Conservation (phyloP, 1,139 yeast species). For the Scheffersomyces cryptocercus region DNA sequence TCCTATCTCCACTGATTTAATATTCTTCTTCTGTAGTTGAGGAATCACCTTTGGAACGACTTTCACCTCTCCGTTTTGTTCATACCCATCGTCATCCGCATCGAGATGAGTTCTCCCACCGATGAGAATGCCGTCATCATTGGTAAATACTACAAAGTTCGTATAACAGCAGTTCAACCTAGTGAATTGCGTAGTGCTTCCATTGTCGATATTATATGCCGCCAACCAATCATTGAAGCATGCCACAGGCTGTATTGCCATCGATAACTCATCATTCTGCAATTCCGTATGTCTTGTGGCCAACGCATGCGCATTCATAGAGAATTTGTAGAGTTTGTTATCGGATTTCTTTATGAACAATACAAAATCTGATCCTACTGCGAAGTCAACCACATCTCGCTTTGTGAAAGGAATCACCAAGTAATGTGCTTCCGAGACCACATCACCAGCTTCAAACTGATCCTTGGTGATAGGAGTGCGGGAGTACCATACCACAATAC, state of each 20-base stretch:
- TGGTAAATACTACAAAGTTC: conserved; percentile 55
- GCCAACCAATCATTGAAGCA: conserved; percentile 34
- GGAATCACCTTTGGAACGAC: conserved; percentile 29
- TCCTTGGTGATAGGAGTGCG: conserved; percentile 36
- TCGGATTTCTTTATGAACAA: conserved; percentile 45
- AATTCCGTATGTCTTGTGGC: conserved; percentile 4
- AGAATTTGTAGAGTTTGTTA: conserved; percentile 47
- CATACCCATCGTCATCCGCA: conserved; percentile 2
- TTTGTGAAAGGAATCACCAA: conserved; percentile 42
- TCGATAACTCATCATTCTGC: conserved; percentile 7
- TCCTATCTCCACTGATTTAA: conserved; percentile 65
- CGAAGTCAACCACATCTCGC: conserved; percentile 52
- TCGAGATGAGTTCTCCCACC: conserved; percentile 30
- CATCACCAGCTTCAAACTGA: conserved; percentile 17
- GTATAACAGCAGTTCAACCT: conserved; percentile 52
- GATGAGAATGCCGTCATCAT: conserved; percentile 48
- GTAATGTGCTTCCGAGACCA: conserved; percentile 35
- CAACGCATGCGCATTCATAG: conserved; percentile 25
- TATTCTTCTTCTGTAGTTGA: conserved; percentile 51
- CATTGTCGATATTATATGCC: conserved; percentile 17
- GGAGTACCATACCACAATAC: conserved; percentile 61
- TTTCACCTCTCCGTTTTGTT: conserved; percentile 12
- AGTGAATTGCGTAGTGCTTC: conserved; percentile 28
- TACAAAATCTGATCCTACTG: conserved; percentile 54
- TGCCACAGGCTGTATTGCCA: conserved; percentile 13